Base-by-base conservation (phyloP, 108 stramenopile genomes). In the Skeletonema tropicum region DNA sequence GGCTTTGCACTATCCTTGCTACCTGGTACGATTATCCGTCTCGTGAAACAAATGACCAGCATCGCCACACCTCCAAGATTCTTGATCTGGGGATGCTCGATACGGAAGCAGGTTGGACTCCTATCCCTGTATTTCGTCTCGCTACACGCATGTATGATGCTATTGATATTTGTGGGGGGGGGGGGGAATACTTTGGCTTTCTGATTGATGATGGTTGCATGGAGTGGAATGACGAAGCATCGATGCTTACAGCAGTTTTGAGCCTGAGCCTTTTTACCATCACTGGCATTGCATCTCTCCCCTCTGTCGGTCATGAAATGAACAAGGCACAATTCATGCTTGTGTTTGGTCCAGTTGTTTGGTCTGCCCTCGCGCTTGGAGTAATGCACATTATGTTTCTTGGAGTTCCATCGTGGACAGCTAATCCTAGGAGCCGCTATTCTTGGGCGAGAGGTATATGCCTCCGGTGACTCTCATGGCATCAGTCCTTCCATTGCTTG, bases 401-500 rank as follows among this genome's bases (percentile, higher is more conserved):
- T 14, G 75, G 75, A 17, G 68, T 61, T 8, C 73, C 64, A 21
- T 52, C 46, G 11, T 73, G 72, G 72, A 49, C 64, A 19, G 29
- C 26, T 3, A 39, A 11, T 13, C 64, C 64, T 11, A 48, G 65
- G 17, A 63, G 69, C 39, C 69, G 61, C 1, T 70, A 70, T 32
- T 63, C 69, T 4, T 75, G 74, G 74, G 15, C 74, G 14, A n/a
- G 74, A 60, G 74, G 63, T 8, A 69, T 75, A 69, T 75, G 74
- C 74, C 74, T 32, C 74, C 74, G 39, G 30, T 69, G 23, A 75
- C 74, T 33, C 66, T 75, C 57, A 75, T 69, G 74, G 57, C 68
- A 11, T 60, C 74, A 4, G 38, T 75, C 36, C 13, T 70, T 26
- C 74, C 74, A 32, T 19, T 75, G 38, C 17, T 70, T 32, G 74